Evolutionary conservation across 257 asterid genomes (phyloP).

Genomic region (Nicotiana benthamiana): DNA sequence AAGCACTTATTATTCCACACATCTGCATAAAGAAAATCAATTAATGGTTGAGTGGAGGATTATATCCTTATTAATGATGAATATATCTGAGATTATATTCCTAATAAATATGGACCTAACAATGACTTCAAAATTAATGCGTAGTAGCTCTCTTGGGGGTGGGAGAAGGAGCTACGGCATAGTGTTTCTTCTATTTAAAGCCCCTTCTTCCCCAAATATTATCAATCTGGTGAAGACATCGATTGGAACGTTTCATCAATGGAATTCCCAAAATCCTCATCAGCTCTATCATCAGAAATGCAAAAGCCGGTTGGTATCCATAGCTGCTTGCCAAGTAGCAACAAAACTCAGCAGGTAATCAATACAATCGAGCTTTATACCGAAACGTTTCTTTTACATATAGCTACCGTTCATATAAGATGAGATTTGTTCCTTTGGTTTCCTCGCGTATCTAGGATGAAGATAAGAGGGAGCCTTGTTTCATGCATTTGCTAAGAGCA

Average conservation of each 20-base stretch:
- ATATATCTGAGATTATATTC: not conserved
- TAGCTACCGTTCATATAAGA: not conserved
- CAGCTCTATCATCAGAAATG: not conserved
- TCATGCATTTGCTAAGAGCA: slow-evolving; percentile 10
- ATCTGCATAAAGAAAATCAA: not conserved
- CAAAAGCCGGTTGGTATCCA: not conserved
- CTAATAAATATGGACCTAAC: not conserved
- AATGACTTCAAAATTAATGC: not conserved
- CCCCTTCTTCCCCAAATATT: not conserved
- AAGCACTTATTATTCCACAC: not conserved
- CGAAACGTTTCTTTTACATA: not conserved
- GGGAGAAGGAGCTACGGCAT: not conserved
- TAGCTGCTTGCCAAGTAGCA: not conserved
- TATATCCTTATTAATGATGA: not conserved
- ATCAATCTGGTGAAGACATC: not conserved
- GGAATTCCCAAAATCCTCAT: not conserved
- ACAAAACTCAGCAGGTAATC: not conserved
- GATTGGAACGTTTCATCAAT: not conserved
- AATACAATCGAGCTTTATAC: not conserved
- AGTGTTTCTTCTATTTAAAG: not conserved
- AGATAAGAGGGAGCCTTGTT: not conserved
- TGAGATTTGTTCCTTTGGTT: not conserved
- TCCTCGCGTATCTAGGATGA: slow-evolving; percentile 2
- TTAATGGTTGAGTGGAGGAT: not conserved
- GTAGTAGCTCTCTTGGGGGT: not conserved